Conservation (phyloP, 2,329 filamentous ascomycete species). For the Sporothrix globosa region DNA sequence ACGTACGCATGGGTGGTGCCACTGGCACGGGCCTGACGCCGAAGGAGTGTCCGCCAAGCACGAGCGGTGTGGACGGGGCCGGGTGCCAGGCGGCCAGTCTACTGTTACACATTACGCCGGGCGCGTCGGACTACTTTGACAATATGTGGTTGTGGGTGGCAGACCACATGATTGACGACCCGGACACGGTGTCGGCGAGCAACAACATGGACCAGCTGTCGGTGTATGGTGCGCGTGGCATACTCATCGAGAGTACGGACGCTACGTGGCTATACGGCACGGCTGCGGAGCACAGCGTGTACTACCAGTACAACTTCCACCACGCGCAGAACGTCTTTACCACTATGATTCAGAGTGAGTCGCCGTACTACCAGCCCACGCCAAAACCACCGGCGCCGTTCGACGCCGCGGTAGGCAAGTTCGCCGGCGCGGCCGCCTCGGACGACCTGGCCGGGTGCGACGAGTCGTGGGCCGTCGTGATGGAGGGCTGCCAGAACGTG, state of each 20-base stretch:
- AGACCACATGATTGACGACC: slow-evolving; percentile 52
- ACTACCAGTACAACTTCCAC: slow-evolving; percentile 57
- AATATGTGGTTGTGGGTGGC: slow-evolving; percentile 65
- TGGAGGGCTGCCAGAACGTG: slow-evolving; percentile 35
- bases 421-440: neutral
- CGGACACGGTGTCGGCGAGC: neutral
- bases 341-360: slow-evolving; percentile 69
- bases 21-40: slow-evolving; percentile 67
- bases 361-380: slow-evolving; percentile 60
- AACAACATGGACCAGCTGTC: neutral
- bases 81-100: slow-evolving; percentile 44
- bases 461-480: slow-evolving; percentile 38
- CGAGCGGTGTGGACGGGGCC: slow-evolving; percentile 50
- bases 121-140: slow-evolving; percentile 51
- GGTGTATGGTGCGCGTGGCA: slow-evolving; percentile 39
- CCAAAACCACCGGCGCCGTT: slow-evolving; percentile 44
- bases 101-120: slow-evolving; percentile 50
- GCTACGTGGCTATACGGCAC: slow-evolving; percentile 49
- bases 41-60: slow-evolving; percentile 61
- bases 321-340: slow-evolving; percentile 57
- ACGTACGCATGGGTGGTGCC: slow-evolving; percentile 68
- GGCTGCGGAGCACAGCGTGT: slow-evolving; percentile 53
- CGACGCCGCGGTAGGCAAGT: neutral
- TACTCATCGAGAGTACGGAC: slow-evolving; percentile 43
- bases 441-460: slow-evolving; percentile 36